Evolutionary conservation across 176 grass and related monocot genomes (phyloP).

Genomic region (Hyparrhenia diplandra): DNA sequence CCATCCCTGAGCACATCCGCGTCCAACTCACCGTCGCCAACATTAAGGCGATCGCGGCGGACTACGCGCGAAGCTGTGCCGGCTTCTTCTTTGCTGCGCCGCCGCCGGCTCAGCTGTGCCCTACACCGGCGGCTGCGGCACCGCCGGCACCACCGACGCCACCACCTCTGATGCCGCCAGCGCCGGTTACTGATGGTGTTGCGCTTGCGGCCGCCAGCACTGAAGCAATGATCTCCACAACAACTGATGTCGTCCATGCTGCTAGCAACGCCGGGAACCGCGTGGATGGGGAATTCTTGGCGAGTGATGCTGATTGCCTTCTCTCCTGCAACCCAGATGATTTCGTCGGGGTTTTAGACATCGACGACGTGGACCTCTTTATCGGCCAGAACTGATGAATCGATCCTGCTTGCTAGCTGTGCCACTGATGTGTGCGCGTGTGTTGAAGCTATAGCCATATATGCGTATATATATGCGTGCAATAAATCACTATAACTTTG

Average conservation of each 20-base stretch:
- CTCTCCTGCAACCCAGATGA: background rate
- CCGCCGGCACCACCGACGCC: background rate
- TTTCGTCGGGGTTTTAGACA: background rate
- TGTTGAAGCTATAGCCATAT: background rate
- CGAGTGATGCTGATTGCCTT: background rate
- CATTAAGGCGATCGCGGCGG: conserved; percentile 32
- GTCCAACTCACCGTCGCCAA: background rate
- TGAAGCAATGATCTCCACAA: background rate
- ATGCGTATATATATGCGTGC: background rate
- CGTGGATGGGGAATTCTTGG: background rate
- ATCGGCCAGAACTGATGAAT: background rate
- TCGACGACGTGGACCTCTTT: background rate
- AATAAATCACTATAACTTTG: background rate
- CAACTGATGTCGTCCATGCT: background rate
- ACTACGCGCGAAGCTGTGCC: background rate
- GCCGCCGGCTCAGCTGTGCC: background rate
- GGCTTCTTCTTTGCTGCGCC: background rate
- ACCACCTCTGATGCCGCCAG: background rate
- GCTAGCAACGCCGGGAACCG: background rate
- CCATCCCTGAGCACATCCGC: background rate
- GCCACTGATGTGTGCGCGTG: background rate
- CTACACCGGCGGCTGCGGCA: background rate
- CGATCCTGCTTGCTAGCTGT: background rate
- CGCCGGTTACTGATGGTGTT: background rate
- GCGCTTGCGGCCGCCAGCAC: background rate